Base-by-base conservation (phyloP, 2,329 filamentous ascomycete species). In the Aspergillus neotritici region DNA sequence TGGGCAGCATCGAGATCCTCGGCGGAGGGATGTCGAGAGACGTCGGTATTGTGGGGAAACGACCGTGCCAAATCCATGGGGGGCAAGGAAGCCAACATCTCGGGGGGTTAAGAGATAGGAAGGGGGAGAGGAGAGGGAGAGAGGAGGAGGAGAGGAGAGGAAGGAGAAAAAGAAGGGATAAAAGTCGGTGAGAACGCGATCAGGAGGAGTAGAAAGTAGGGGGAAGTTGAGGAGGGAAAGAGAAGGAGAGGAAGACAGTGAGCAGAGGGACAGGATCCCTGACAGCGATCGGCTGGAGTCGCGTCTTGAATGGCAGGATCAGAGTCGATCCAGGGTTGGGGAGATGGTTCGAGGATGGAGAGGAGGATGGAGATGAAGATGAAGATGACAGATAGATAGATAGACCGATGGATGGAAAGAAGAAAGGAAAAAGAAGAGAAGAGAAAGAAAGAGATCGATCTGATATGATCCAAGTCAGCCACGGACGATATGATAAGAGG, bases 1-100 rank as follows among this genome's bases (percentile, higher is more conserved):
- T 70, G 70, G 42, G 70, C 70, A 46, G 70, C 69, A 51, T 72
- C 70, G 34, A 72, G 52, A 50, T 73, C 69, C 55, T 72, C 69
- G 17, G 69, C 69, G 4, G 69, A 72, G 3, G 68, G 69, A 46
- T 72, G 67, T 49, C 66, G 65, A 40, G 65, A 48, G 51, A 54
- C 60, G 44, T 59, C 52, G 14, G 56, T 47, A 38, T 56, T 58
- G 34, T 53, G 54, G 38, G 62, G 55, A 28, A 62, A 49, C 49
- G 63, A 61, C 50, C 56, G 56, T 53, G 59, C 51, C 46, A 62
- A 51, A 53, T 67, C 63, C 62, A 66, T 66, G 53, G 61, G 58
- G 41, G 60, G 50, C n/a, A 63, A 53, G 31, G 63, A 65, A 36
- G 62, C 63, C 53, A 66, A 48, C 62, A 66, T 65, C 44, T 56